Evolutionary conservation across 176 grass and related monocot genomes (phyloP), one percentile per base, ranked within the genome.

Genomic region (Ampelocalamus luodianensis): DNA sequence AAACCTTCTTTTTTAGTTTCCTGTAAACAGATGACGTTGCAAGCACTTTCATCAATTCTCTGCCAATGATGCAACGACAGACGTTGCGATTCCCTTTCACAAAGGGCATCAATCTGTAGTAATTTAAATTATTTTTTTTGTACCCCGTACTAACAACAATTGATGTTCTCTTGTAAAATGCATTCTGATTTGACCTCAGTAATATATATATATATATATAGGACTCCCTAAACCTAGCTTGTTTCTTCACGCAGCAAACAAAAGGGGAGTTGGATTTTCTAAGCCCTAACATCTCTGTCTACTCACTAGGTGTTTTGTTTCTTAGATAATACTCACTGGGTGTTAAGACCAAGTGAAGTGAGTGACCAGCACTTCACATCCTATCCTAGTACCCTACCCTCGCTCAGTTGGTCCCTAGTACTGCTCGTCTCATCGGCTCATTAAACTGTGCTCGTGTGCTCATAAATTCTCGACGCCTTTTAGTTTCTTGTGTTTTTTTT

Each of bases 261-360:
- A 51, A 79, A 29, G 20, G 67, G 29, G 0, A 32, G 55, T 80
- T 74, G 16, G 77, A 55, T 65, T 74, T 79, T 65, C 44, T 53
- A 86, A 54, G 68, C 36, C 39, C 16, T 73, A 20, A 12, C 68
- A 29, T 80, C 16, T 80, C 22, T 17, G 85, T 86, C 56, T 29
- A 74, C 4, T 74, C 54, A 54, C 22, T 79, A 71, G 72, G 39
- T 37, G 55, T 26, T 22, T 39, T 39, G 0, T 6, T 39, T 7
- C 7, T 39, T 5, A 39, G 38, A 39, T 39, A 39, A 39, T 27
- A 73, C 4, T 80, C 65, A 53, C 27, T 72, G 61, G 72, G 50
- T 36, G 54, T 23, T 20, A 38, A 84, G 53, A 71, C 16, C 20
- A 34, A 34, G 32, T 34, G 32, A 69, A n/a, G 69, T 4, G n/a